Evolutionary conservation across 805 yeast species (phyloP), one percentile per base, ranked within the genome.

Genomic region (Teunomyces aglyptinius): DNA sequence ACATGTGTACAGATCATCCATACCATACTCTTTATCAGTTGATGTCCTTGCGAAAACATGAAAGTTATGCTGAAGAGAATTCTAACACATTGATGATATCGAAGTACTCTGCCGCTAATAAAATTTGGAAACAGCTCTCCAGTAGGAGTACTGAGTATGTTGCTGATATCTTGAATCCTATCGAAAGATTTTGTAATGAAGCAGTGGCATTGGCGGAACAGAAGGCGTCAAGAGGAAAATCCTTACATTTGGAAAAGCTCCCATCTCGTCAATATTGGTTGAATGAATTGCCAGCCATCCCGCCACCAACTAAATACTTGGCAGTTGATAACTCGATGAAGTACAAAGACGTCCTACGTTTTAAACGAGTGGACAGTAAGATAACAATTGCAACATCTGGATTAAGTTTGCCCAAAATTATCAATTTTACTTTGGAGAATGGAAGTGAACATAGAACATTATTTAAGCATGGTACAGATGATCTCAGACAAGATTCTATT

Each of bases 401-500:
- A 2, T 64, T 92, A 8, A 89, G 96, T 51, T 75, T 83, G 49
- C 99, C 99, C 0, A 92, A 92, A 59, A 85, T 95, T 43, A 72
- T 84, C 43, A 76, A 68, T 1, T 67, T 87, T 44, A 43, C 40
- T 0, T 64, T 83, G 12, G 73, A 83, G 0, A 77, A 82, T 56
- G 98, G 98, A 0, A 51, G 63, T 0, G 56, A 47, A 0, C 84
- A 80, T 49, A 80, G 73, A 46, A 76, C 85, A 59, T 69, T 94
- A 15, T 67, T 91, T 53, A 94, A 94, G 60, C 89, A 89, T 20
- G 90, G 96, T 5, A 77, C 88, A 7, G 99, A 94, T 66, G 99
- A 94, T 65, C 69, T 94, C 44, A 71, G 98, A 43, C 99, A 95
- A 65, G 99, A 94, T 67, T 87, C 96, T 0, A 89, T 94, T 47